These are phyloP conservation scores for Punctularia strigosozonata DNA, from an alignment of 768 basidiomycete genomes.

Conservation along the genomic window DNA sequence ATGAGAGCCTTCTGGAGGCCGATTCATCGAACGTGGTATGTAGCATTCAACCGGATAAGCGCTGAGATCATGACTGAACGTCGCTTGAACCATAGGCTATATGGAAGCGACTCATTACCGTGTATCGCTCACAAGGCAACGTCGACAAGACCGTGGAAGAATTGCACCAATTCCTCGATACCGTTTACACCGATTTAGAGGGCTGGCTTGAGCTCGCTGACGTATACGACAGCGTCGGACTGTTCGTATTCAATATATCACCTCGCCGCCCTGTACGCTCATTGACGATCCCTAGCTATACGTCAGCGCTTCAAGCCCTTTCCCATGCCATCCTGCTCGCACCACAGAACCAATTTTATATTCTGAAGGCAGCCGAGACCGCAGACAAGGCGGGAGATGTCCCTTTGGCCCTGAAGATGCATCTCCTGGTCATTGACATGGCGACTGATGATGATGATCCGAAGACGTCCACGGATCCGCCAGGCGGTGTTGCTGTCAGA, in stretches of 20 bases:
- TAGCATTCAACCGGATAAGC: conserved; percentile 2
- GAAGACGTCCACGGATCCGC: no score
- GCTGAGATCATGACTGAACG: not conserved
- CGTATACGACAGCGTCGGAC: conserved; percentile 61
- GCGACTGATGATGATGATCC: conserved; percentile 42
- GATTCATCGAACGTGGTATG: conserved; percentile 66
- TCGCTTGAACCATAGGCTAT: conserved; percentile 30
- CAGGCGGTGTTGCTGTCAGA: no score
- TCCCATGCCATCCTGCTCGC: conserved; percentile 74
- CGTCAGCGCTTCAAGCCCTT: conserved; percentile 57
- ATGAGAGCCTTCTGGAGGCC: conserved; percentile 43
- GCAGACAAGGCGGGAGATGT: conserved; percentile 73
- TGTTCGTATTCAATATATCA: conserved; percentile 33
- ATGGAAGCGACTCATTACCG: conserved; percentile 77
- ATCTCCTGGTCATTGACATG: conserved; percentile 74
- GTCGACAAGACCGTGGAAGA: conserved; percentile 59
- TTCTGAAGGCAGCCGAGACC: conserved; percentile 80
- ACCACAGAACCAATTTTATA: conserved; percentile 79
- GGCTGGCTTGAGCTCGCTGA: conserved; percentile 83
- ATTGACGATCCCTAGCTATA: conserved; percentile 38
- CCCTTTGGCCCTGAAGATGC: conserved; percentile 68
- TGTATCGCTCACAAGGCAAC: conserved; percentile 51
- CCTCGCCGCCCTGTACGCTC: not conserved
- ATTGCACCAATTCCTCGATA: conserved; percentile 66
- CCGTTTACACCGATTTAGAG: conserved; percentile 80